A percentile compares a stretch with the other conserved stretches of the same genome.
Conservation (phyloP, 805 yeast genomes). For the Kazachstania bromeliacearum region DNA sequence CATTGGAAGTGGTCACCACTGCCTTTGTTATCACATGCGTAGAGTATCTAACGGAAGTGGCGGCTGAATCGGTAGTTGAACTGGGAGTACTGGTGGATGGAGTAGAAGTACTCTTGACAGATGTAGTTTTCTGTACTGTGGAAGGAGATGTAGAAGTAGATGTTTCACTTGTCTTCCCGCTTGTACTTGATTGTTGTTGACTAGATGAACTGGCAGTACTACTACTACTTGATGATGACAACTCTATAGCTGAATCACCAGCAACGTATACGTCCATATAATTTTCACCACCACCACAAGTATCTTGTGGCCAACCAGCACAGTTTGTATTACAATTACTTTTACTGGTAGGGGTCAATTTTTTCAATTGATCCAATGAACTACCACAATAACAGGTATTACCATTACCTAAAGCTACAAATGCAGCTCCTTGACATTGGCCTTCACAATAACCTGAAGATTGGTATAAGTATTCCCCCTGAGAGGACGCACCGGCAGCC, state of each 20-base stretch:
- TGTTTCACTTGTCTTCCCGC: slow-evolving; percentile 15
- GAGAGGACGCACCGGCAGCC: slow-evolving; percentile 19
- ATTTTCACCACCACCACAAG: slow-evolving; percentile 47
- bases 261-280: slow-evolving; percentile 39
- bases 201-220: neutral
- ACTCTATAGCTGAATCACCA: slow-evolving; percentile 14
- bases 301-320: slow-evolving; percentile 50
- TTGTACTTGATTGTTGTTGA: slow-evolving; percentile 22
- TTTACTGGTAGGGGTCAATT: slow-evolving; percentile 31
- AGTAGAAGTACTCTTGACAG: neutral
- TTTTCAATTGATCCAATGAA: slow-evolving; percentile 32
- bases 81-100: neutral
- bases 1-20: slow-evolving; percentile 16
- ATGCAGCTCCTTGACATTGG: slow-evolving; percentile 41
- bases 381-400: slow-evolving; percentile 58
- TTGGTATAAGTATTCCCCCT: slow-evolving; percentile 48
- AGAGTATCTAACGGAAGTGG: slow-evolving; percentile 15
- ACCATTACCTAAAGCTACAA: slow-evolving; percentile 47
- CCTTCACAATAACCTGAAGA: slow-evolving; percentile 47
- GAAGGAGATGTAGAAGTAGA: neutral
- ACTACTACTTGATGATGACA: neutral
- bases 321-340: slow-evolving; percentile 40
- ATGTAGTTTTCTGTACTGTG: slow-evolving; percentile 1
- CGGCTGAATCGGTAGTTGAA: slow-evolving; percentile 6
- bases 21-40: slow-evolving; percentile 20